A percentile compares a stretch with the other conserved stretches of the same genome.
Conservation (phyloP, 768 basidiomycete genomes). For the Postia placenta region DNA sequence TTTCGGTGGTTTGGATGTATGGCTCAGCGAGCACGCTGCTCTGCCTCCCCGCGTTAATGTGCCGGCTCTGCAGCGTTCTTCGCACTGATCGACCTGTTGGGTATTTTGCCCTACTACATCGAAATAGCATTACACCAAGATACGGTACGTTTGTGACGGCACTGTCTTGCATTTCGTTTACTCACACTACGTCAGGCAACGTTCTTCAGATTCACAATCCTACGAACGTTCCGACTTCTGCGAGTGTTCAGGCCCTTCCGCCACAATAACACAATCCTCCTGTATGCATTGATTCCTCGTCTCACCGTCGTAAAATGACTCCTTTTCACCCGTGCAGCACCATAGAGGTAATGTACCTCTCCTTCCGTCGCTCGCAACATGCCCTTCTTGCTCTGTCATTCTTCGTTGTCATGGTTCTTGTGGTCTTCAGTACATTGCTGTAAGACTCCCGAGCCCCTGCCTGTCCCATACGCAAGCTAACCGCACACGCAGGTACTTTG, state of each 20-base stretch:
- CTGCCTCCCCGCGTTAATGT: background rate
- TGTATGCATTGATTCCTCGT: constrained; percentile 40
- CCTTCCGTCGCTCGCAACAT: constrained; percentile 79
- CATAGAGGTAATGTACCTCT: constrained; percentile 90
- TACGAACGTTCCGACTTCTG: constrained; percentile 83
- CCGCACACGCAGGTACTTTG: constrained; percentile 72
- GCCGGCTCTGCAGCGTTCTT: constrained; percentile 54
- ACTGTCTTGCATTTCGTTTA: background rate
- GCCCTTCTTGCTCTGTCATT: constrained; percentile 83
- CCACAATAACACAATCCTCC: constrained; percentile 74
- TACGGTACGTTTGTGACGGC: constrained; percentile 49
- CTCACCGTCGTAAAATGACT: background rate
- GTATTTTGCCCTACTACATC: constrained; percentile 86
- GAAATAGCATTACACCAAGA: constrained; percentile 81
- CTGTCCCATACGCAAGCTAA: too few species aligned
- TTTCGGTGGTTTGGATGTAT: constrained; percentile 66
- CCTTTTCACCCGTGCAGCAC: constrained; percentile 39
- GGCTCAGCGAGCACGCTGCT: constrained; percentile 12
- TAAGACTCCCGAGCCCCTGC: too few species aligned
- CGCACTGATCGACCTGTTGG: constrained; percentile 79
- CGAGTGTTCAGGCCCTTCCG: constrained; percentile 89
- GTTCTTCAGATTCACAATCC: constrained; percentile 85
- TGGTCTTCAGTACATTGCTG: constrained; percentile 84
- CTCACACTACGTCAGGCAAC: constrained; percentile 48
- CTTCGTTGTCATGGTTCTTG: constrained; percentile 82